Conservation (phyloP, 2,329 filamentous ascomycete genomes). For the Epichloe baconii region DNA sequence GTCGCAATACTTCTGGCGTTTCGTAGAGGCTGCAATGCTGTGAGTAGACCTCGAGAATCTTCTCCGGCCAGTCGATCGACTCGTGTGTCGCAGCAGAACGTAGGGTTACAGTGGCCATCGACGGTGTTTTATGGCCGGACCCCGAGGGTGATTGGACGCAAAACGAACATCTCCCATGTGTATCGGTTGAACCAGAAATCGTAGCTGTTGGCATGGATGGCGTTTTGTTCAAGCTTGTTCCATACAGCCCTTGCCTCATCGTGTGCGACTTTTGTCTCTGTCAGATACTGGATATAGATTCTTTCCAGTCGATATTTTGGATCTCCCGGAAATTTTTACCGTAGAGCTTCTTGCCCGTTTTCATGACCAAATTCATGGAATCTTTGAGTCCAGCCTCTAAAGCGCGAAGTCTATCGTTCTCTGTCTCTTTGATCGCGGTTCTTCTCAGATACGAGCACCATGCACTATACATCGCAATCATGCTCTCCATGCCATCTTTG, state of each 20-base stretch:
- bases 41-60: slow-evolving; percentile 58
- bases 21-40: slow-evolving; percentile 87
- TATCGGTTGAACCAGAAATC: slow-evolving; percentile 95
- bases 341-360: slow-evolving; percentile 64
- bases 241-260: slow-evolving; percentile 68
- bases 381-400: slow-evolving; percentile 81
- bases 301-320: slow-evolving; percentile 79
- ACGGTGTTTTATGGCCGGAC: slow-evolving; percentile 42
- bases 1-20: slow-evolving; percentile 58
- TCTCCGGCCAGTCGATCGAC: slow-evolving; percentile 64
- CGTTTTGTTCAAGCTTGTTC: slow-evolving; percentile 52
- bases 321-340: slow-evolving; percentile 67
- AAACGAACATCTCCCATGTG: slow-evolving; percentile 71
- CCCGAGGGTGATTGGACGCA: slow-evolving; percentile 30
- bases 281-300: slow-evolving; percentile 84
- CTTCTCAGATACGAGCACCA: slow-evolving; percentile 94
- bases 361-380: slow-evolving; percentile 72
- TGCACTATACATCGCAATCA: slow-evolving; percentile 80
- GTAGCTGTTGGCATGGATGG: slow-evolving; percentile 60
- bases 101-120: slow-evolving; percentile 62
- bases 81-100: slow-evolving; percentile 51
- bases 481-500: slow-evolving; percentile 71
- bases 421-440: slow-evolving; percentile 61
- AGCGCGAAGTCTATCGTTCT: slow-evolving; percentile 74
- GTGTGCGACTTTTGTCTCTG: slow-evolving; percentile 66